A percentile compares a stretch with the other conserved stretches of the same genome.
phyloP scores from a whole-genome alignment of 306 rosid genomes.

The Boehmeria nivea region DNA sequence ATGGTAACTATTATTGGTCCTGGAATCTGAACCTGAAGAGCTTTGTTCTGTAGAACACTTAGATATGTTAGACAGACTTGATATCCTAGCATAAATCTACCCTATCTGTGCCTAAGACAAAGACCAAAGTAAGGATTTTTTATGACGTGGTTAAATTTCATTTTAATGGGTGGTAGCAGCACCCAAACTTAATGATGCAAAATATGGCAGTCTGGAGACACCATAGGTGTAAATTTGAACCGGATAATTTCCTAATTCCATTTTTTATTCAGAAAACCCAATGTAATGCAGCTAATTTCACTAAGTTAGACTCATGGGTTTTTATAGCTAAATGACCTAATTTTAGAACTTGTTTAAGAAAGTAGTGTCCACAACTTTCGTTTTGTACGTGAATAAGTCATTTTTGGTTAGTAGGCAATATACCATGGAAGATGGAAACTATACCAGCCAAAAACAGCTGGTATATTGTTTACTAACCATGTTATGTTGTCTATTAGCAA shows the following conservation, averaged over 20 bases:
- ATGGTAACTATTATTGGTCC: conserved; percentile 41
- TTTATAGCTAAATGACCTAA: too few relatives aligned
- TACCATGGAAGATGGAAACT: too few relatives aligned
- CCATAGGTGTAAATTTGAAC: background rate
- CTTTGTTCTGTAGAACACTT: conserved; percentile 49
- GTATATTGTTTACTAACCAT: too few relatives aligned
- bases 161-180: background rate
- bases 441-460: too few relatives aligned
- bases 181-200: background rate
- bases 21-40: conserved; percentile 41
- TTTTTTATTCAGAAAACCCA: background rate
- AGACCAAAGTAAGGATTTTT: too few relatives aligned
- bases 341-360: too few relatives aligned
- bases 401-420: too few relatives aligned
- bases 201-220: background rate
- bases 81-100: too few relatives aligned
- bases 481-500: too few relatives aligned
- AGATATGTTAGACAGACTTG: conserved; percentile 4
- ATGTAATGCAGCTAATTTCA: background rate
- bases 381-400: too few relatives aligned
- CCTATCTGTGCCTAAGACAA: too few relatives aligned
- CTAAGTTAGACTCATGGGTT: background rate
- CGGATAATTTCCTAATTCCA: background rate
- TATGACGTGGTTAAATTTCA: background rate
- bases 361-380: too few relatives aligned